These are phyloP conservation scores for Thalassia testudinum DNA, from an alignment of 116 monocot genomes.

Conservation along the genomic window DNA sequence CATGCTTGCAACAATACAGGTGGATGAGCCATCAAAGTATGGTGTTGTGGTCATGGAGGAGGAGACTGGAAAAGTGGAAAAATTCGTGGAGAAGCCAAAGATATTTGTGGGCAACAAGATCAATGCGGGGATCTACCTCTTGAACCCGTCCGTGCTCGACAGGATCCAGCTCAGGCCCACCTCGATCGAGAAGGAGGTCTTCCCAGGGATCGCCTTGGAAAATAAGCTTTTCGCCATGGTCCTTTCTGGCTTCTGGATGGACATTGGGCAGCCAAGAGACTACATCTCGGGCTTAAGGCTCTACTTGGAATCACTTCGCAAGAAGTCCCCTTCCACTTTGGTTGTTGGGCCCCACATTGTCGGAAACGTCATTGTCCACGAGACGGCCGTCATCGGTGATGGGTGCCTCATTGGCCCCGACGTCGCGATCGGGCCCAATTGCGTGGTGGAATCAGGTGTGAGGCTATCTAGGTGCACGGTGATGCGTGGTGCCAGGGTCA, in stretches of 20 bases:
- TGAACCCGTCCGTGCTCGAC: slow-evolving; percentile 51
- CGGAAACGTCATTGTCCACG: slow-evolving; percentile 61
- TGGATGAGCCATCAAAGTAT: slow-evolving; percentile 59
- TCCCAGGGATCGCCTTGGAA: slow-evolving; percentile 43
- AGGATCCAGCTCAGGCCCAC: slow-evolving; percentile 41
- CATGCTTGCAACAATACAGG: slow-evolving; percentile 15
- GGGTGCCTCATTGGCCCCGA: slow-evolving; percentile 55
- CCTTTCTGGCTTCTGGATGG: slow-evolving; percentile 58
- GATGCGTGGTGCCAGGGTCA: slow-evolving; percentile 36
- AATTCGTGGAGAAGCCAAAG: slow-evolving; percentile 62
- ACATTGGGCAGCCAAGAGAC: slow-evolving; percentile 49
- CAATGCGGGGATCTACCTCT: slow-evolving; percentile 57
- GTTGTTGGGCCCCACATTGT: slow-evolving; percentile 28
- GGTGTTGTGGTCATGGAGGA: slow-evolving; percentile 60
- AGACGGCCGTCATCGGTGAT: slow-evolving; percentile 44
- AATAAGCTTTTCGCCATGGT: slow-evolving; percentile 42
- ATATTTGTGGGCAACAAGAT: slow-evolving; percentile 65
- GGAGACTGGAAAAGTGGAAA: slow-evolving; percentile 46
- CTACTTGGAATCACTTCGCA: slow-evolving; percentile 28
- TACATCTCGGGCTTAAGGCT: slow-evolving; percentile 34
- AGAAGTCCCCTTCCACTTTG: slow-evolving; percentile 18
- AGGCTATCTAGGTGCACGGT: slow-evolving; percentile 41
- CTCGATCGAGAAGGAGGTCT: slow-evolving; percentile 64
- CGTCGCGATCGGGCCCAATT: slow-evolving; percentile 44
- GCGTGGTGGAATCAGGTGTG: slow-evolving; percentile 45